Evolutionary conservation across 192 early-diverging fungal species (phyloP).

Genomic region (Podila clonocystis): DNA sequence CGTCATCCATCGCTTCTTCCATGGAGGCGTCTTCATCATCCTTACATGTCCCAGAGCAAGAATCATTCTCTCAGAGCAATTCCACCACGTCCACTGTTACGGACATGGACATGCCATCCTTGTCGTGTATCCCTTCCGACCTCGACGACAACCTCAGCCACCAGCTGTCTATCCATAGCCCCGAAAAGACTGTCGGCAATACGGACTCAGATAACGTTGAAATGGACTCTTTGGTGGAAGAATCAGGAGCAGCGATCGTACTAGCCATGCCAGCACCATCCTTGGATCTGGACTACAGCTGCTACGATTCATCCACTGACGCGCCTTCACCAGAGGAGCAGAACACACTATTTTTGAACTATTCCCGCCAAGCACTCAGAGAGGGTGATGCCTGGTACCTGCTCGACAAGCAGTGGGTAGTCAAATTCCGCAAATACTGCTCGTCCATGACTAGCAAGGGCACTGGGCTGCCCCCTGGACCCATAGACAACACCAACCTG

Average conservation of each 20-base stretch:
- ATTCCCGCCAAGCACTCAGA: constrained; percentile 8
- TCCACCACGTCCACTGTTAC: neutral
- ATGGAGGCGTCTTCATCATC: neutral
- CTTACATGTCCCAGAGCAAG: neutral
- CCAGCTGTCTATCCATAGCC: constrained; percentile 42
- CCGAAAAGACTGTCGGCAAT: constrained; percentile 11
- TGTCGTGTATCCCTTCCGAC: constrained; percentile 7
- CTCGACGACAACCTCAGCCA: constrained; percentile 27
- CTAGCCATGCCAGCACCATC: neutral
- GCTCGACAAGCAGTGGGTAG: constrained; percentile 55
- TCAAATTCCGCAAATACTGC: constrained; percentile 57
- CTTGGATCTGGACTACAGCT: neutral
- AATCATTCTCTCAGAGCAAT: neutral
- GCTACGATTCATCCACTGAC: neutral
- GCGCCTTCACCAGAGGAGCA: constrained; percentile 16
- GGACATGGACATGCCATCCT: neutral
- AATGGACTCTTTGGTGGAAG: neutral
- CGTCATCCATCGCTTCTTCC: neutral
- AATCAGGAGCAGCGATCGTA: neutral
- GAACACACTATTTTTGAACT: neutral
- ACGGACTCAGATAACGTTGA: constrained; percentile 3
- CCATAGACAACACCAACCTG: constrained; percentile 57
- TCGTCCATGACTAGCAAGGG: constrained; percentile 30
- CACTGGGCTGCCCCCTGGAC: constrained; percentile 39
- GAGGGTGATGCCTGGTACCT: constrained; percentile 57